Base-by-base conservation (phyloP, 441 rosid genomes). In the Erysimum pusillum region DNA sequence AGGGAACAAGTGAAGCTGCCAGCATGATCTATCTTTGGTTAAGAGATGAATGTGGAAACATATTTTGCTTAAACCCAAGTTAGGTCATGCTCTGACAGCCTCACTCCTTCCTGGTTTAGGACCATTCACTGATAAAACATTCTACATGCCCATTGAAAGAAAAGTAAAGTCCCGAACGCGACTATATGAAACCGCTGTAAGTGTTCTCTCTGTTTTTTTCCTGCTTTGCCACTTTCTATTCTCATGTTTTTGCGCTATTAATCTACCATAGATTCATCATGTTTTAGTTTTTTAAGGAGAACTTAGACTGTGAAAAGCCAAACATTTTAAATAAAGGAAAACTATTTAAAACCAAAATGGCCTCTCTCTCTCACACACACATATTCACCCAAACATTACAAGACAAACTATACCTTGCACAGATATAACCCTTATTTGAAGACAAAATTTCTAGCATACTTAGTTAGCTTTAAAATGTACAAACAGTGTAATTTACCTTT, bases 31-130 rank as follows among this genome's bases (percentile, higher is more conserved):
- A 88, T 80, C 87, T 85, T 79, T 48, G 90, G 93, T 84, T 88
- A 71, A 11, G 39, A 31, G 59, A 32, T 57, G 15, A 60, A 59
- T 61, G 45, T 41, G 79, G 86, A 89, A 85, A 88, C 90, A 79
- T 78, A 56, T 62, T 45, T 48, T 35, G 66, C 38, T 77, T 61
- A 35, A 66, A 68, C 82, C 61, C 58, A 68, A 72, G 89, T 74
- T 89, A 92, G 96, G 92, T 92, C 98, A 92, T 92, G 98, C 94
- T 88, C 75, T 73, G 93, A 85, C 98, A 92, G 98, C 98, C 82
- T 92, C 96, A 90, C 89, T 90, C 84, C 81, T 92, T 92, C 98
- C 96, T 79, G 44, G 54, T 82, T 79, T 86, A 78, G 85, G 90
- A 74, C 86, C 79, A 75, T 61, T 25, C 64, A 49, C 57, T 66